phyloP scores from a whole-genome alignment of 2,329 filamentous ascomycete genomes.

The Aspergillus nomiae region DNA sequence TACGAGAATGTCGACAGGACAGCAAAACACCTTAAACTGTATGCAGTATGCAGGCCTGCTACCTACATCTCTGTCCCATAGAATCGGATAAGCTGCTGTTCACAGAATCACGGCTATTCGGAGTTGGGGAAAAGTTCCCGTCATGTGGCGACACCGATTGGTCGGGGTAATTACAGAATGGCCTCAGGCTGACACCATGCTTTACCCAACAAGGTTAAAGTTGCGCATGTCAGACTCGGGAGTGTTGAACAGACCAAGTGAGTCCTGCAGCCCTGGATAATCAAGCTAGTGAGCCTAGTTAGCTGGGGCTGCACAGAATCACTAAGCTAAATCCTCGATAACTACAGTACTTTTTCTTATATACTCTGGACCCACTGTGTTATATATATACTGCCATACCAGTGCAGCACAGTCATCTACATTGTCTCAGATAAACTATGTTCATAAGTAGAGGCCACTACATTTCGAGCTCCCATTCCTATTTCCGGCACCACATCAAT shows the following conservation, averaged over 20 bases:
- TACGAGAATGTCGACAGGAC: background rate
- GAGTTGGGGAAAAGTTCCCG: background rate
- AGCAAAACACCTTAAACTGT: background rate
- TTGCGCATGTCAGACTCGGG: background rate
- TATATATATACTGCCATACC: too few species aligned
- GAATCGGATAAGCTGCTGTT: background rate
- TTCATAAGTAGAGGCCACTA: background rate
- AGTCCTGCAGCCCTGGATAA: too few species aligned
- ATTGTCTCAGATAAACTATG: background rate
- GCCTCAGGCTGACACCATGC: background rate
- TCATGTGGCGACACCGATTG: background rate
- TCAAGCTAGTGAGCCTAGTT: too few species aligned
- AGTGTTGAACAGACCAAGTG: background rate
- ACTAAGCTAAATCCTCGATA: background rate
- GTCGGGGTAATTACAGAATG: background rate
- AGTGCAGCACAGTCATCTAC: background rate
- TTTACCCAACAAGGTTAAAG: background rate
- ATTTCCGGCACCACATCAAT: background rate
- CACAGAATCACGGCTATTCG: background rate
- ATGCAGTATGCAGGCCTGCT: background rate
- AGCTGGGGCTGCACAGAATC: too few species aligned
- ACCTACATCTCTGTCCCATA: background rate
- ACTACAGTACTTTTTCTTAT: too few species aligned
- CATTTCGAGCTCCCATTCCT: background rate
- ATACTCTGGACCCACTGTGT: too few species aligned